Conservation (phyloP, 169 alveolate species). For the Hepatocystis sp. region DNA sequence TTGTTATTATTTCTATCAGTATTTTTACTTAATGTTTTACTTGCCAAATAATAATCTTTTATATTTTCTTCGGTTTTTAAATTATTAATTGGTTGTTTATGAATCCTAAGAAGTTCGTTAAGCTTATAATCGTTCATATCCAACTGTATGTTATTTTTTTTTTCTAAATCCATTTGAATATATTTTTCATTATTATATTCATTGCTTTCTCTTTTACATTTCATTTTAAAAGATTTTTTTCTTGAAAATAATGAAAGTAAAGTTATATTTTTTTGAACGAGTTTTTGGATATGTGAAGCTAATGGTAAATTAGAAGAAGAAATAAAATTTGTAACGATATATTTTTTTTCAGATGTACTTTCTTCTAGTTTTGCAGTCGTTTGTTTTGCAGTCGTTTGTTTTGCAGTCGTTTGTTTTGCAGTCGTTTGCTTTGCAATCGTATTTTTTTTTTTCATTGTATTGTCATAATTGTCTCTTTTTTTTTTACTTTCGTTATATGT, state of each 20-base stretch:
- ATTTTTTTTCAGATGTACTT: not conserved
- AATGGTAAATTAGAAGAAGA: constrained; percentile 32
- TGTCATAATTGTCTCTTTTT: not conserved
- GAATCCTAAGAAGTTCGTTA: not conserved
- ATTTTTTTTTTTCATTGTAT: not conserved
- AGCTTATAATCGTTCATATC: constrained; percentile 14
- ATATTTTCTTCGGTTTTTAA: no score
- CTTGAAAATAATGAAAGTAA: constrained; percentile 59
- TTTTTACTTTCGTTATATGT: not conserved
- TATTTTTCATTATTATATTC: constrained; percentile 15
- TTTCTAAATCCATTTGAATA: constrained; percentile 9
- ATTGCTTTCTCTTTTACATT: constrained; percentile 29
- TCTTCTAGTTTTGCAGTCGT: not conserved
- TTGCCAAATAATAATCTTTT: not conserved
- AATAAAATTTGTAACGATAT: constrained; percentile 43
- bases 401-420: not conserved
- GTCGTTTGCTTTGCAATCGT: no score
- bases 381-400: not conserved
- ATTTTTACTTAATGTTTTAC: not conserved
- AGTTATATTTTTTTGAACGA: constrained; percentile 14
- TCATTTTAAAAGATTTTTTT: constrained; percentile 74
- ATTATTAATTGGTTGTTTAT: no score
- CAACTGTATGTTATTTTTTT: constrained; percentile 13
- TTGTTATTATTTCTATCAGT: constrained; percentile 6
- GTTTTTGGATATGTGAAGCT: constrained; percentile 29